Conservation (phyloP, 495 filamentous ascomycete genomes). For the Daldinia bambusicola region DNA sequence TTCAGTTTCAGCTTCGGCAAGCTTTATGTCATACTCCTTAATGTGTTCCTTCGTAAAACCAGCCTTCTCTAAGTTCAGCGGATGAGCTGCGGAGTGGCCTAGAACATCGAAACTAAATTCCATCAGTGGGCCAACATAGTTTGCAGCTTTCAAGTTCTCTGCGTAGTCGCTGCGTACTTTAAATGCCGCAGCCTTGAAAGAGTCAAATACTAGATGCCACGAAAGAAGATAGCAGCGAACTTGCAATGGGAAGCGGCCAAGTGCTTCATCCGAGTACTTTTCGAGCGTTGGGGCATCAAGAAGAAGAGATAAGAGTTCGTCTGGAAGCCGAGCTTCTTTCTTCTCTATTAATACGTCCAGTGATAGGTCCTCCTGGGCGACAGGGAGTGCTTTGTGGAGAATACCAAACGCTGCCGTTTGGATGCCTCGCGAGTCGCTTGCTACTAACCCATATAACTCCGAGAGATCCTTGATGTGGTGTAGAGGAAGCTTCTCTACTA, state of each 20-base stretch:
- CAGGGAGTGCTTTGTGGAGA: conserved; percentile 79
- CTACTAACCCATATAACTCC: conserved; percentile 75
- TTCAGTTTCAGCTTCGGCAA: conserved; percentile 64
- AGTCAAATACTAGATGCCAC: conserved; percentile 91
- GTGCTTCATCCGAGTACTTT: conserved; percentile 55
- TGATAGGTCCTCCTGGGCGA: conserved; percentile 81
- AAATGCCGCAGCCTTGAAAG: conserved; percentile 80
- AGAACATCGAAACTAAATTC: conserved; percentile 85
- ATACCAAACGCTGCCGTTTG: conserved; percentile 85
- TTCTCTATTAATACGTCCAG: conserved; percentile 83
- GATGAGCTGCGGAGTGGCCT: conserved; percentile 72
- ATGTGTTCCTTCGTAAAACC: conserved; percentile 69
- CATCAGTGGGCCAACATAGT: conserved; percentile 74
- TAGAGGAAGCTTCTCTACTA: conserved; percentile 68
- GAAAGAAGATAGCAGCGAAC: conserved; percentile 84
- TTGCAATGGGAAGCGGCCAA: conserved; percentile 63
- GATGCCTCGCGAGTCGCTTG: conserved; percentile 75
- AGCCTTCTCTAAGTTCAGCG: conserved; percentile 64
- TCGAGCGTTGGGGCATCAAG: conserved; percentile 61
- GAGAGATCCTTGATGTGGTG: conserved; percentile 64
- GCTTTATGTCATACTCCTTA: conserved; percentile 67
- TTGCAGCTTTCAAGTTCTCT: conserved; percentile 76
- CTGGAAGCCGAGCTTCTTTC: conserved; percentile 70
- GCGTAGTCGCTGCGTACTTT: conserved; percentile 83
- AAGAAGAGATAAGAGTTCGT: conserved; percentile 76